Evolutionary conservation across 2,329 filamentous ascomycete genomes (phyloP), one percentile per base, ranked within the genome.

Genomic region (Fusarium burgessii): DNA sequence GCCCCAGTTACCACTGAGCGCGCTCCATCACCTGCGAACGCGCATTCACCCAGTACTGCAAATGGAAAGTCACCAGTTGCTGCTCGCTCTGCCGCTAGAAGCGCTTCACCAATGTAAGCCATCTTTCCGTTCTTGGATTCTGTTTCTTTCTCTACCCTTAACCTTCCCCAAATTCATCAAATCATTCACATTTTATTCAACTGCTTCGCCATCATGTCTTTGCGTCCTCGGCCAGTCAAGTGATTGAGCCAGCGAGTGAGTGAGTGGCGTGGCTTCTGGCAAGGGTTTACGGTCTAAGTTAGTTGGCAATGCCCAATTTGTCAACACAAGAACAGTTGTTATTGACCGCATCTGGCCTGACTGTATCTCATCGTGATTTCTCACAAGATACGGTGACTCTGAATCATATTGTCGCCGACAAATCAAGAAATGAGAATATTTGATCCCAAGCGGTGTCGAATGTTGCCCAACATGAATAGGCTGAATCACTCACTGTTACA

Each of bases 251-350:
- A 56, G 36, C 51, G 42, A 70, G 58, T 61, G 65, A 61, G 55
- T 54, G 65, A 74, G 70, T 74, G 72, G 74, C 72, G 73, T 74
- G 74, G 72, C 70, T 70, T 49, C 43, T 57, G 54, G 65, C 64
- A 73, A 74, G 66, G 71, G 63, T 71, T 51, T 63, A 66, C 61
- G 58, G 64, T 65, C 69, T 55, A 57, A 68, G 64, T 63, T 63
- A 73, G 70, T 58, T 76, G 74, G 72, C 74, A 72, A 72, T 63
- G 61, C 64, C 74, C 72, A 60, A 73, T 71, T 75, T 72, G 72
- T 73, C 66, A 62, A 74, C 51, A 50, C 50, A 51, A 67, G 38
- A 42, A 42, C 47, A 57, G n/a, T 71, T 65, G 43, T 71, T 64
- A 60, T 73, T 59, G 70, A 72, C 73, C 60, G 71, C 70, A 66